Evolutionary conservation across 2,329 filamentous ascomycete species (phyloP), one percentile per base, ranked within the genome.

Genomic region (Aureobasidium namibiae): DNA sequence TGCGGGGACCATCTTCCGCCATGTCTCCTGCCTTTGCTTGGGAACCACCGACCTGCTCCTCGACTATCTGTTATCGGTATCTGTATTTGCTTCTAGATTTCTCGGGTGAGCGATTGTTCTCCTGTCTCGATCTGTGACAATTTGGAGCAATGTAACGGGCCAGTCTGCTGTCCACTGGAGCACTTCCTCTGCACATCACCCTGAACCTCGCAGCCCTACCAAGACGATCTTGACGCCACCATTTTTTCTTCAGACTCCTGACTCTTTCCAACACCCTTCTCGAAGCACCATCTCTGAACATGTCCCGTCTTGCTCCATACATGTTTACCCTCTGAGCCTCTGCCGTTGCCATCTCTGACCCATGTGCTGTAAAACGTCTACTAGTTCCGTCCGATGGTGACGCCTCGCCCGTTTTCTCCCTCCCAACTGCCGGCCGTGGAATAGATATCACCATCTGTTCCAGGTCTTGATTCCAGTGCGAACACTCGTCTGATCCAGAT

Each of bases 151-250:
- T 24, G 41, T 24, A 14, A 23, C 14, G 7, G 23, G 6, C n/a
- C 18, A 14, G 21, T 18, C 13, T 49, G 45, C 31, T 49, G 3
- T 49, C n/a, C 23, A 31, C 44, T 18, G 23, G 2, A 33, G 33
- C 33, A 10, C 34, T 52, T 26, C 21, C 45, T 8, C 23, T 92
- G 1, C 95, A 92, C 33, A 82, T 96, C 53, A 99, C 99, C 76
- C 86, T 86, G 59, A 80, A 86, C 0, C 80, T 92, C 23, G 11
- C 23, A 81, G 82, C 1, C 81, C 86, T 0, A 85, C 82, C 64
- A 95, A 95, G 86, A 80, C 84, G 2, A n/a, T 13, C 18, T 39
- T 29, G 13, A 24, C 34, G 14, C 36, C 49, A 39, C 14, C 6
- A 53, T n/a, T n/a, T 53, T 36, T 16, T 31, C 38, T 29, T n/a